These are phyloP conservation scores for Arthromyces matolae DNA, from an alignment of 768 basidiomycete genomes.

Conservation along the genomic window DNA sequence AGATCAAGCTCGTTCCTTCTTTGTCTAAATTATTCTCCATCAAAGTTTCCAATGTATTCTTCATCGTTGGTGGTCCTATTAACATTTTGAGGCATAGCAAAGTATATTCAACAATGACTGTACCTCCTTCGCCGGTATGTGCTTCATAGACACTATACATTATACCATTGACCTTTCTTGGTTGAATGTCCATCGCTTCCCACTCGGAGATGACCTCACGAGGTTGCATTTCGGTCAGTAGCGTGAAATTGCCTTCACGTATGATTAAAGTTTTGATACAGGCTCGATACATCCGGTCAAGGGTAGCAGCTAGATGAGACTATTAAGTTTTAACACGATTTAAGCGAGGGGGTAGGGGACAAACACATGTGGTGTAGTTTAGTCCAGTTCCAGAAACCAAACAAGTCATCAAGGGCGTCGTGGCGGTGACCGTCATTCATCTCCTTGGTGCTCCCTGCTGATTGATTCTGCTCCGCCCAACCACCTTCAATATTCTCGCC, in stretches of 20 bases:
- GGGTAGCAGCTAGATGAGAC: neutral
- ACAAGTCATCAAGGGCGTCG: slow-evolving; percentile 26
- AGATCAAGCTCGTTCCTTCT: no score
- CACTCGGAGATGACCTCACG: neutral
- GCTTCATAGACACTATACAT: slow-evolving; percentile 2
- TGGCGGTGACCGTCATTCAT: no score
- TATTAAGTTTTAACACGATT: neutral
- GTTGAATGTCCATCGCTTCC: slow-evolving; percentile 5
- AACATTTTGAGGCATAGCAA: no score
- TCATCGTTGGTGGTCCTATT: no score
- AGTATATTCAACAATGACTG: no score
- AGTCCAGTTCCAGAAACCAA: slow-evolving; percentile 24
- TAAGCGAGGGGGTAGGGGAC: neutral
- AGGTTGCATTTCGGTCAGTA: neutral
- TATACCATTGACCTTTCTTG: neutral
- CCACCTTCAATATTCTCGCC: no score
- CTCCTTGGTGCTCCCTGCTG: no score
- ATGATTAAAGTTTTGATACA: neutral
- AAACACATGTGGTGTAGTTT: slow-evolving; percentile 22
- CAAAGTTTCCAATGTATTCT: no score
- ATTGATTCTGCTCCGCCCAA: no score
- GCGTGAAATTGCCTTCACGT: neutral
- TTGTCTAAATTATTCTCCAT: no score
- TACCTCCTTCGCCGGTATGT: neutral
- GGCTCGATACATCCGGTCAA: slow-evolving; percentile 1